These are phyloP conservation scores for Xylaria arbuscula DNA, from an alignment of 2,329 filamentous ascomycete species.

Conservation along the genomic window DNA sequence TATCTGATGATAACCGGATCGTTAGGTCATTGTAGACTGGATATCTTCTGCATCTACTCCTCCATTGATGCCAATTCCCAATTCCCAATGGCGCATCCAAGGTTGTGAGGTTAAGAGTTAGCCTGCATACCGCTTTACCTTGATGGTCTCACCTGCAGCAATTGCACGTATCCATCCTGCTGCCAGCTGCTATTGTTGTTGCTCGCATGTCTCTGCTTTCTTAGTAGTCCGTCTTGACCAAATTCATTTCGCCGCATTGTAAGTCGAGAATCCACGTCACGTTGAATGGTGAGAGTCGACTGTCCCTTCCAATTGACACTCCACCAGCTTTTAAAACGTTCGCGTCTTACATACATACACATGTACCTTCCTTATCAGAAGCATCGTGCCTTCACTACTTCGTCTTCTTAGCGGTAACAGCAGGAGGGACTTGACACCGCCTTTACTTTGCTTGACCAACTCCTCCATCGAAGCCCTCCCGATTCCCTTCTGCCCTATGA, in stretches of 20 bases:
- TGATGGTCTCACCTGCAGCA: constrained; percentile 8
- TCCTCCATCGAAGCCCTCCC: not conserved
- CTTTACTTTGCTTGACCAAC: constrained; percentile 11
- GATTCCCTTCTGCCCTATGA: constrained; percentile 19
- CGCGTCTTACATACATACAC: constrained; percentile 13
- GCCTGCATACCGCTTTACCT: not conserved
- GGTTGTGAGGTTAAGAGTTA: constrained; percentile 18
- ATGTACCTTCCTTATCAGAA: constrained; percentile 15
- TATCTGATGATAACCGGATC: constrained; percentile 20
- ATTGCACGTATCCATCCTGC: not conserved
- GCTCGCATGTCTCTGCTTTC: constrained; percentile 26
- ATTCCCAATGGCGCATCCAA: constrained; percentile 18
- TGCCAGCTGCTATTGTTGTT: constrained; percentile 25
- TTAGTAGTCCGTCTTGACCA: constrained; percentile 33
- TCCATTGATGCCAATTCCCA: constrained; percentile 11
- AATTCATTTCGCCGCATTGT: constrained; percentile 50
- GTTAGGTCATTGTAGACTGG: constrained; percentile 19
- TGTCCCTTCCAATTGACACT: constrained; percentile 42
- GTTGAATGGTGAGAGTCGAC: constrained; percentile 31
- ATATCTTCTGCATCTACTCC: constrained; percentile 15
- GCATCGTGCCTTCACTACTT: constrained; percentile 2
- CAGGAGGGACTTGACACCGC: constrained; percentile 18
- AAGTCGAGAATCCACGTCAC: constrained; percentile 40
- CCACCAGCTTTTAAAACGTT: constrained; percentile 41
- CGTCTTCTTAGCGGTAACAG: constrained; percentile 16